Base-by-base conservation (phyloP, 179 eudicot genomes). In the Beta macrorhiza region DNA sequence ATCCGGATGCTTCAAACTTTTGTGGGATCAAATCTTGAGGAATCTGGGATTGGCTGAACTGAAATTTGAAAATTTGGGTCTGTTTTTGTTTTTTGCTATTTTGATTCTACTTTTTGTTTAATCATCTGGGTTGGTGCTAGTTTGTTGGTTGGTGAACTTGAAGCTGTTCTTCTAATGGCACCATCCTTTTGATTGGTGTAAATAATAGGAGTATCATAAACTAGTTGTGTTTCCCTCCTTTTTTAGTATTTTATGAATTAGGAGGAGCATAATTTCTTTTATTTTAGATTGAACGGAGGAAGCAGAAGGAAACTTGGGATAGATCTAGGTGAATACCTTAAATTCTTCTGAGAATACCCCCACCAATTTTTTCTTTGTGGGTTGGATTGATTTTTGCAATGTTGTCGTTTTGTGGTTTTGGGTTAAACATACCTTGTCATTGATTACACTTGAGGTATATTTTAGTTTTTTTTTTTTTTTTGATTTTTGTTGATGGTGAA, bases 351-450 rank as follows among this genome's bases (percentile, higher is more conserved):
- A 79, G 62, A 58, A 79, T 44, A 71, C 62, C 72, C 89, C 93
- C 91, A 89, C 90, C 75, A 74, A 2, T 32, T 57, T 75, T 85
- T 90, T 91, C 87, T 84, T 70, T 82, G 84, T 86, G 86, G 94
- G 82, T 62, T 77, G 62, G 67, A 62, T 64, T 67, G 71, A 53
- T 74, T 32, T 16, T 20, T 42, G 8, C 67, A 65, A 55, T 61
- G 44, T 44, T n/a, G 69, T 69, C 56, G 25, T 69, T 70, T 29
- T 2, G 44, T 52, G 9, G 37, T 72, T 77, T 75, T 55, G 29
- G 55, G 90, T 76, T 84, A 82, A 52, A 49, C 72, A 72, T 83
- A 85, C 79, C 63, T 79, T 87, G 7, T 19, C 20, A 72, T 69
- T 71, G 78, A 63, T 68, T 25, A 74, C 57, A 78, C 47, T 79